Base-by-base conservation (phyloP, 306 rosid genomes). In the Vicia faba region DNA sequence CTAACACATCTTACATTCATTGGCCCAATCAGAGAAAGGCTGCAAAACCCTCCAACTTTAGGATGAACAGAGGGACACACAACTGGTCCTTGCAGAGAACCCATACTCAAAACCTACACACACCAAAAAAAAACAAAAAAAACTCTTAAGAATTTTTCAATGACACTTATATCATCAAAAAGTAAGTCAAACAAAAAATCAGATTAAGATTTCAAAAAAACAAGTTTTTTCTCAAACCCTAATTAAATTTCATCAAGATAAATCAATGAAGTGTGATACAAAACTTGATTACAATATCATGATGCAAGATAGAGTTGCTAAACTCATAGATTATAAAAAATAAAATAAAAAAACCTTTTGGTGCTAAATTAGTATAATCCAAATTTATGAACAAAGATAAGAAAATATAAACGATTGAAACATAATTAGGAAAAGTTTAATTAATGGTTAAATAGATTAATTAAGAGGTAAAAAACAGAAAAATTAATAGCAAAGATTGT, bases 31-130 rank as follows among this genome's bases (percentile, higher is more conserved):
- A 67, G 25, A 15, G 97, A 92, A 73, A 81, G 55, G 57, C 77
- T 65, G 80, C 82, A 80, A 38, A 80, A 73, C 19, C 92, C 86
- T 14, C 77, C 75, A 65, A 82, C 86, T 74, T 88, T 89, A 14
- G 91, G 87, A 55, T 82, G 78, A 16, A 88, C 75, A 46, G 90
- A 54, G 40, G 99, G 96, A 69, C 87, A 86, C 77, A 83, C 74
- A 65, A 86, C 96, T 43, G 95, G 99, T 78, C 97, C 97, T 82
- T 84, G 95, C 77, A 93, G 59, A 73, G 89, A 80, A 79, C 35
- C 86, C 99, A 93, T 93, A 44, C 80, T 85, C 84, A 66, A 65
- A 78, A 61, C 68, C 82, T 64, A 66, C 73, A 33, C 48, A 78
- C 69, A 54, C 33, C n/a, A 33, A 40, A 13, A 25, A 25, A 25